A percentile compares a stretch with the other conserved stretches of the same genome.
These are phyloP conservation scores for Epicoccum sorghinum DNA, from an alignment of 2,329 filamentous ascomycete species.

Conservation along the genomic window DNA sequence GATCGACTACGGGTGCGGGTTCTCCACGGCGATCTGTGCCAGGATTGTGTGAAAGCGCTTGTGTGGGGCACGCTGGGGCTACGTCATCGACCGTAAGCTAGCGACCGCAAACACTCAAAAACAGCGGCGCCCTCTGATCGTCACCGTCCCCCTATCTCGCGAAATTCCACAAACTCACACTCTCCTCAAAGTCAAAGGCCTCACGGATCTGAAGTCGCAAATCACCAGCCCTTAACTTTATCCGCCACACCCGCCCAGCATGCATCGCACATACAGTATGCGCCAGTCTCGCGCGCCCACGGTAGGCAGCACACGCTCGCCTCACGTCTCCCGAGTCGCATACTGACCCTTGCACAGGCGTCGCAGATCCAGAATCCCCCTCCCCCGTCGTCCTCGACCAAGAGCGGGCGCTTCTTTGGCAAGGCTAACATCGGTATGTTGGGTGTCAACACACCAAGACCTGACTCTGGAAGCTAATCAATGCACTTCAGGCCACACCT, in stretches of 20 bases:
- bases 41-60: conserved; percentile 8
- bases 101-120: conserved; percentile 19
- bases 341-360: conserved; percentile 54
- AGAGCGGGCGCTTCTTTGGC: conserved; percentile 87
- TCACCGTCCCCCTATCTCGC: conserved; percentile 7
- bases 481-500: conserved; percentile 64
- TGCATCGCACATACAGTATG: conserved; percentile 92
- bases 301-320: conserved; percentile 9
- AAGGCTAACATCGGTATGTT: conserved; percentile 77
- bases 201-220: conserved; percentile 1
- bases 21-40: conserved; percentile 16
- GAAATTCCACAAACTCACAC: conserved; percentile 1
- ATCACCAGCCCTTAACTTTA: background rate
- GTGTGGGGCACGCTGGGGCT: conserved; percentile 8
- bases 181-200: background rate
- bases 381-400: conserved; percentile 88
- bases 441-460: conserved; percentile 1
- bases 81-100: conserved; percentile 17
- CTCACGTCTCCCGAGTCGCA: background rate
- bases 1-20: conserved; percentile 10
- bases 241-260: conserved; percentile 48
- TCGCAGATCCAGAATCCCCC: conserved; percentile 91
- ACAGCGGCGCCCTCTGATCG: conserved; percentile 16
- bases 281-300: conserved; percentile 95
- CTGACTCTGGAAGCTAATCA: background rate